Evolutionary conservation across 768 basidiomycete species (phyloP).

Genomic region (Rossbeevera mucosa): DNA sequence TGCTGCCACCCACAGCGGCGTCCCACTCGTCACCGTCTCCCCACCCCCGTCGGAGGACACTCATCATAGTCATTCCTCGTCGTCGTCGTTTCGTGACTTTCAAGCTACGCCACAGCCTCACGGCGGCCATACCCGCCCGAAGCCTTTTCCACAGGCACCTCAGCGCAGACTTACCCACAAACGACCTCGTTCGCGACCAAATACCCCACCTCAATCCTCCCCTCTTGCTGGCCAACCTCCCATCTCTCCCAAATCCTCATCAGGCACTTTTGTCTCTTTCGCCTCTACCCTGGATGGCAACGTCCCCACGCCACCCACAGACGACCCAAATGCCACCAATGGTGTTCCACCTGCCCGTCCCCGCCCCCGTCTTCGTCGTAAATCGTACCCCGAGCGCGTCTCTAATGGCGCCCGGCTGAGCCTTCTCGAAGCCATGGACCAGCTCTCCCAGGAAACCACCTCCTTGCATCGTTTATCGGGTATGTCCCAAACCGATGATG

Average conservation of each 20-base stretch:
- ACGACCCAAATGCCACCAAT: not conserved
- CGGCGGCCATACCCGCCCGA: not conserved
- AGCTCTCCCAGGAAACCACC: conserved; percentile 17
- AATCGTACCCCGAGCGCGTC: conserved; percentile 24
- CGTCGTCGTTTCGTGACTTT: not conserved
- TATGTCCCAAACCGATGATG: conserved; percentile 3
- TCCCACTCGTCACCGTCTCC: conserved; percentile 15
- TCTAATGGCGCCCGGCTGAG: conserved; percentile 22
- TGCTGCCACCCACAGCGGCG: not conserved
- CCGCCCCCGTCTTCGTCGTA: conserved; percentile 14
- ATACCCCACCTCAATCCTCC: conserved; percentile 14
- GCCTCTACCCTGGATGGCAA: conserved; percentile 19
- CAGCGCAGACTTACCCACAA: conserved; percentile 7
- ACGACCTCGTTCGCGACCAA: conserved; percentile 16
- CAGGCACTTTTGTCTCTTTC: conserved; percentile 24
- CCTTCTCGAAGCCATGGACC: conserved; percentile 27
- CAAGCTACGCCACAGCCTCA: conserved; percentile 6
- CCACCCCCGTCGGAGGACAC: conserved; percentile 8
- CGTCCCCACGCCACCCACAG: not conserved
- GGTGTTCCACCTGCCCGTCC: conserved; percentile 8
- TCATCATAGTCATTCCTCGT: not conserved
- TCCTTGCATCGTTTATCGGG: conserved; percentile 1
- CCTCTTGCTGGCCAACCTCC: conserved; percentile 7
- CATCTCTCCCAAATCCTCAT: conserved; percentile 28
- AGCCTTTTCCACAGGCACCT: conserved; percentile 7